phyloP scores from a whole-genome alignment of 208 protist species.

The Angomonas desouzai region DNA sequence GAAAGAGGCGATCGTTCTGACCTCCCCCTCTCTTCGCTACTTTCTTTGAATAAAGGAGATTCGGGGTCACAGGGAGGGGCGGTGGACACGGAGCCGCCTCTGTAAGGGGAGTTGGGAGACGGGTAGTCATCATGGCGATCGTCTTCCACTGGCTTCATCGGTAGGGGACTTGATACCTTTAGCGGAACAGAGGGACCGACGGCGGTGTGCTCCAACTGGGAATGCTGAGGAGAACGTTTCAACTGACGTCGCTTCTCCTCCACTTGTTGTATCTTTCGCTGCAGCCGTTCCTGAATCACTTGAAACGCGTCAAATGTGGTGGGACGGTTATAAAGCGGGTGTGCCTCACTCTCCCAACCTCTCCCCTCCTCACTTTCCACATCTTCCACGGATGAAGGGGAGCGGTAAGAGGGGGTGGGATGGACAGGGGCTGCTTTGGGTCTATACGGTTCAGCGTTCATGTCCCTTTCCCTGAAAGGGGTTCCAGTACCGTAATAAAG shows the following conservation, averaged over 20 bases:
- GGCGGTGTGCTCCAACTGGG: no score
- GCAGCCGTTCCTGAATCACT: slow-evolving; percentile 46
- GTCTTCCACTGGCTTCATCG: background rate
- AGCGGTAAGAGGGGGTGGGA: background rate
- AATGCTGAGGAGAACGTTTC: background rate
- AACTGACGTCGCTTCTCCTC: background rate
- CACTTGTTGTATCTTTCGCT: slow-evolving; percentile 38
- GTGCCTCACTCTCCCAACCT: background rate
- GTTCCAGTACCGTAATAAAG: background rate
- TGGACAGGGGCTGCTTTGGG: background rate
- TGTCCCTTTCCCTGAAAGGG: background rate
- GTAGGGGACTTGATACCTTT: background rate
- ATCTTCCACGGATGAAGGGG: background rate
- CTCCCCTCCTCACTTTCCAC: background rate
- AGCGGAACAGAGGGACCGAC: no score
- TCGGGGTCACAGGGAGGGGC: background rate
- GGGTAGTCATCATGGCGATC: background rate
- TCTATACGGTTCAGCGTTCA: background rate
- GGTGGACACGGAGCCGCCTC: slow-evolving; percentile 1
- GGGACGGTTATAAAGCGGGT: background rate
- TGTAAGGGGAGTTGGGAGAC: background rate
- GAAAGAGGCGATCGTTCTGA: no score
- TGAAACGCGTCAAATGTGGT: slow-evolving; percentile 47
- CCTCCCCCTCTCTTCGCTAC: background rate
- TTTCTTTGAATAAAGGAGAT: background rate